Base-by-base conservation (phyloP, 2,329 filamentous ascomycete species). In the Phialemoniopsis sp. region DNA sequence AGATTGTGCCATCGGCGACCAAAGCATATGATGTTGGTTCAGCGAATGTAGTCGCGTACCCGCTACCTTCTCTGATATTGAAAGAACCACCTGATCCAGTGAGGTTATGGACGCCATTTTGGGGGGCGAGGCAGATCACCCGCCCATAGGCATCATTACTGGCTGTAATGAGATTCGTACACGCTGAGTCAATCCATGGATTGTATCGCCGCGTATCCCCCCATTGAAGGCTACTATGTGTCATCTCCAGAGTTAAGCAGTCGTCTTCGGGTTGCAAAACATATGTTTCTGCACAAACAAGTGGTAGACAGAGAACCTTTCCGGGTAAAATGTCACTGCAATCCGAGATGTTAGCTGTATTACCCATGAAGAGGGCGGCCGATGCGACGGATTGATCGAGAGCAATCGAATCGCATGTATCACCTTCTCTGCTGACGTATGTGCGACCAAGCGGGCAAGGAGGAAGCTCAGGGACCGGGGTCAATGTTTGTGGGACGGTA, bases 371-470 rank as follows among this genome's bases (percentile, higher is more conserved):
- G 12, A 47, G 26, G 16, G 35, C 37, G 13, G 46, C 42, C 5
- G 40, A 36, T 30, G 52, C 45, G n/a, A 48, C 41, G 2, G 19
- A 34, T 26, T 43, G 37, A 3, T 31, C 34, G 8, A 43, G 32
- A 3, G 50, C 42, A 12, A 54, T 42, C 3, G 32, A 40, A 37
- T 52, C 44, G 33, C 49, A 53, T 2, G 46, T 48, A 13, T 54
- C 47, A 9, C 45, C 47, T 4, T 38, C 34, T 9, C 30, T 31
- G 7, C 40, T 43, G 1, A 32, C 42, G 33, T 49, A 37, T 8
- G 36, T 34, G 9, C 35, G 40, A 13, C 29, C 36, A 3, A 37
- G 32, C 7, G 26, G 17, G 36, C n/a, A n/a, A n/a, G n/a, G n/a
- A n/a, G n/a, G n/a, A n/a, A n/a, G n/a, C n/a, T n/a, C n/a, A n/a